Base-by-base conservation (phyloP, 2,329 filamentous ascomycete species). In the Sarocladium strictum region DNA sequence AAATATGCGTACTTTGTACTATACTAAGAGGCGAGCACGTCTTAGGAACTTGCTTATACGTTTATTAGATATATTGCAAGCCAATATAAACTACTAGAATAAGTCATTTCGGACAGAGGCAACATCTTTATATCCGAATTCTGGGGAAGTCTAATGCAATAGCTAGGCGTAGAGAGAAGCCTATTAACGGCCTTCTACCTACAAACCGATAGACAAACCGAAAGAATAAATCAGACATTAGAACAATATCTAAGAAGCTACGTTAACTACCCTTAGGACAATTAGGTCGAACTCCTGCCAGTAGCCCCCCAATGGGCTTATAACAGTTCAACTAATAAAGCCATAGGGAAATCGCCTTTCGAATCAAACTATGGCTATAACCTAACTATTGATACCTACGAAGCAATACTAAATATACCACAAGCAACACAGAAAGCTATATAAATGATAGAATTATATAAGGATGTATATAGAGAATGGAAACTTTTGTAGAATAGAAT, bases 171-270 rank as follows among this genome's bases (percentile, higher is more conserved):
- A 11, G 24, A 47, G 19, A 47, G 5, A 7, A 24, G 24, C 21
- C 41, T 47, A 6, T 47, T 19, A 21, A 47, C 19, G 4, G 24
- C 41, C 5, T 47, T 14, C 24, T 24, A 47, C 24, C 41, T 21
- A 14, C 10, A 47, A 27, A 47, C 19, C 12, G 41, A 47, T 24
- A 24, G 41, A 27, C 19, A 24, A 47, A 47, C 41, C 4, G 41
- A 47, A 24, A 47, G 41, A 24, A 47, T 27, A 24, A 47, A 47
- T 19, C 24, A 47, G 19, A 47, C 41, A 6, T 24, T 47, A 19
- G 41, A 47, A 27, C 41, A 47, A 24, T 47, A 47, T 21, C 24
- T 47, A 47, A 47, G 41, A 19, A 24, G 41, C 19, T 47, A 47
- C 41, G n/a, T 47, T 12, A 27, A 27, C 19, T 12, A 47, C 6